Evolutionary conservation across 768 basidiomycete genomes (phyloP).

Genomic region (Tephrocybe rancida): DNA sequence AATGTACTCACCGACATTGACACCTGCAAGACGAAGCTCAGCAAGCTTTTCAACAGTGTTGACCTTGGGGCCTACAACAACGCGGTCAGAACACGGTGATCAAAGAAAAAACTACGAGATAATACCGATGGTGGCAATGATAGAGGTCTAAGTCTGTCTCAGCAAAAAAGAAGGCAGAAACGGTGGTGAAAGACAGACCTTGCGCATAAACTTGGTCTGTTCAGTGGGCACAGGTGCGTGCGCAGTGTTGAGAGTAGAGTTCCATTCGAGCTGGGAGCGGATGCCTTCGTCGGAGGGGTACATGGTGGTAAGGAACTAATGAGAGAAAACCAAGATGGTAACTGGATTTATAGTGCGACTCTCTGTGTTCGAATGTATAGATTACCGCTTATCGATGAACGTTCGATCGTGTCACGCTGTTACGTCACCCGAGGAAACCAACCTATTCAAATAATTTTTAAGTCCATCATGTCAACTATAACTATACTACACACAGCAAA

Average conservation of each 20-base stretch:
- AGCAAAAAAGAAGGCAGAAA: neutral
- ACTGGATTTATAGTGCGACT: constrained; percentile 9
- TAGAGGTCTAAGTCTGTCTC: constrained; percentile 68
- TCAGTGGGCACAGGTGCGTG: constrained; percentile 72
- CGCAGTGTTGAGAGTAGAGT: constrained; percentile 76
- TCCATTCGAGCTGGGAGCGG: constrained; percentile 92
- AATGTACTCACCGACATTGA: constrained; percentile 88
- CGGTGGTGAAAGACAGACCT: constrained; percentile 53
- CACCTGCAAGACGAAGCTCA: constrained; percentile 86
- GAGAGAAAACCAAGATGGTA: constrained; percentile 21
- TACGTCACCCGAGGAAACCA: constrained; percentile 12
- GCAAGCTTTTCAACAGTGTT: constrained; percentile 88
- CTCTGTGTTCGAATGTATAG: neutral
- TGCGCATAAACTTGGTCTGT: constrained; percentile 85
- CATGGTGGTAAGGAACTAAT: constrained; percentile 39
- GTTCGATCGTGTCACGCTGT: constrained; percentile 16
- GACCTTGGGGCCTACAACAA: constrained; percentile 80
- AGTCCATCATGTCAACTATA: constrained; percentile 30
- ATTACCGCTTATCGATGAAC: constrained; percentile 21
- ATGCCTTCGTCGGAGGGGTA: constrained; percentile 55
- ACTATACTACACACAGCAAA: constrained; percentile 29
- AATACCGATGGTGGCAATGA: constrained; percentile 97
- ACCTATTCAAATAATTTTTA: constrained; percentile 19
- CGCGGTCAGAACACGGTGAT: constrained; percentile 4
- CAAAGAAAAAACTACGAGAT: constrained; percentile 11